These are phyloP conservation scores for Globisporangium irregulare DNA, from an alignment of 352 stramenopile species.

Conservation along the genomic window DNA sequence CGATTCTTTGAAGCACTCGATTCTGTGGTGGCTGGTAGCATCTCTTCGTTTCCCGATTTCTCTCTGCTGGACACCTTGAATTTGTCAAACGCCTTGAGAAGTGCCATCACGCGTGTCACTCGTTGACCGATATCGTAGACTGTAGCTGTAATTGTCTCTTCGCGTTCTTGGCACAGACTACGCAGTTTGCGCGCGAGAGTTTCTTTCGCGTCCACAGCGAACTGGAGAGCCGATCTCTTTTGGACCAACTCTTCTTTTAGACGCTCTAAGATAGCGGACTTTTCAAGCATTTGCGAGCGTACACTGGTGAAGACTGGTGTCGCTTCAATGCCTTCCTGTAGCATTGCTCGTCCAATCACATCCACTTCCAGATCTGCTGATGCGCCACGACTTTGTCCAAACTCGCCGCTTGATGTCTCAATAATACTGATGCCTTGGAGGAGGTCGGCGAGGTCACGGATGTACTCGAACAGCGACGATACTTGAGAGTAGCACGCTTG, in stretches of 20 bases:
- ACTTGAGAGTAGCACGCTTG: constrained; percentile 37
- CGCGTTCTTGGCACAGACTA: constrained; percentile 19
- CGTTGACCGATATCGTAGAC: constrained; percentile 12
- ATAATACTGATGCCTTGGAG: constrained; percentile 50
- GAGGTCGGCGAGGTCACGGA: constrained; percentile 38
- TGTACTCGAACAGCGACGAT: constrained; percentile 34
- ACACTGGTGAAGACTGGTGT: constrained; percentile 11
- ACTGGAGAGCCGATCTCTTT: constrained; percentile 12
- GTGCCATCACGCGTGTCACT: constrained; percentile 23
- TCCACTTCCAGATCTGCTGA: constrained; percentile 48
- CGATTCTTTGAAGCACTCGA: constrained; percentile 1
- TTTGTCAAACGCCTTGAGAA: constrained; percentile 48
- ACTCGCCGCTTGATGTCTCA: constrained; percentile 39
- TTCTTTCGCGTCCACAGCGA: constrained; percentile 14
- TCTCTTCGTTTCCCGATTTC: background rate
- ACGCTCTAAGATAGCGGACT: background rate
- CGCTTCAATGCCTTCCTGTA: constrained; percentile 24
- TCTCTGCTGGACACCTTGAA: constrained; percentile 23
- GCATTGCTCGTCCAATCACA: constrained; percentile 27
- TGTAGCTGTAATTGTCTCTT: constrained; percentile 10
- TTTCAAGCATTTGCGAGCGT: constrained; percentile 11
- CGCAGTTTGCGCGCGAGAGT: constrained; percentile 16
- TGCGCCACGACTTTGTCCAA: background rate
- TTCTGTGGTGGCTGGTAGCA: background rate
- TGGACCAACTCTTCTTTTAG: constrained; percentile 20